Evolutionary conservation across 441 rosid species (phyloP).

Genomic region (Croton setiger): DNA sequence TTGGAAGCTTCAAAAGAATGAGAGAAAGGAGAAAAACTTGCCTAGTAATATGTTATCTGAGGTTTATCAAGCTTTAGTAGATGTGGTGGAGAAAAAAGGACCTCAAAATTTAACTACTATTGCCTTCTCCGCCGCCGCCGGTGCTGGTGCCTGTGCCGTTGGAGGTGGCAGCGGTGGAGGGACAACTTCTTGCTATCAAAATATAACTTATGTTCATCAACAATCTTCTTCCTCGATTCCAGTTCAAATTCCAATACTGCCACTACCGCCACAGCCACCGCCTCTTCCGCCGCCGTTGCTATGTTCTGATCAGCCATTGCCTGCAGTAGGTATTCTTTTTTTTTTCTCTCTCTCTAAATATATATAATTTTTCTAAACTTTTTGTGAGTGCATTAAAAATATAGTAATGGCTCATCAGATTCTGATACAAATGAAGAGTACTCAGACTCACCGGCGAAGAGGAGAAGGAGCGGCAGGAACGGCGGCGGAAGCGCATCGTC

Average conservation of each 20-base stretch:
- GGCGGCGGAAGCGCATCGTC: constrained; percentile 29
- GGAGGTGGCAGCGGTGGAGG: constrained; percentile 8
- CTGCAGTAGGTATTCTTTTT: constrained; percentile 56
- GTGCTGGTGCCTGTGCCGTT: no score
- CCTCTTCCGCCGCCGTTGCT: constrained; percentile 23
- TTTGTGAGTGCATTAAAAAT: constrained; percentile 11
- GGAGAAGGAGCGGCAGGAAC: constrained; percentile 35
- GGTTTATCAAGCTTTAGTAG: constrained; percentile 63
- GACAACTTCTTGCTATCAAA: constrained; percentile 13
- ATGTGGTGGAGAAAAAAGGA: constrained; percentile 64
- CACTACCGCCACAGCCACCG: constrained; percentile 15
- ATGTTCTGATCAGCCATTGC: constrained; percentile 42
- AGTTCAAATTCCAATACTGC: constrained; percentile 25
- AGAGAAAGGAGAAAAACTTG: constrained; percentile 71
- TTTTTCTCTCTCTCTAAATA: constrained; percentile 32
- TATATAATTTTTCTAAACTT: no score
- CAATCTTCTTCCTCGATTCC: constrained; percentile 17
- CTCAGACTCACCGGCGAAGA: constrained; percentile 74
- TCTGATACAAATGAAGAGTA: constrained; percentile 70
- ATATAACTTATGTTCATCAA: constrained; percentile 31
- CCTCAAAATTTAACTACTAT: constrained; percentile 19
- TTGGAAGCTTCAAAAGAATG: constrained; percentile 83
- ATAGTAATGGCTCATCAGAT: constrained; percentile 55
- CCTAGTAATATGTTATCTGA: constrained; percentile 74
- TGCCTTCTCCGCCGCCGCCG: not conserved